These are phyloP conservation scores for Psidium guajava DNA, from an alignment of 345 rosid species.

Conservation along the genomic window DNA sequence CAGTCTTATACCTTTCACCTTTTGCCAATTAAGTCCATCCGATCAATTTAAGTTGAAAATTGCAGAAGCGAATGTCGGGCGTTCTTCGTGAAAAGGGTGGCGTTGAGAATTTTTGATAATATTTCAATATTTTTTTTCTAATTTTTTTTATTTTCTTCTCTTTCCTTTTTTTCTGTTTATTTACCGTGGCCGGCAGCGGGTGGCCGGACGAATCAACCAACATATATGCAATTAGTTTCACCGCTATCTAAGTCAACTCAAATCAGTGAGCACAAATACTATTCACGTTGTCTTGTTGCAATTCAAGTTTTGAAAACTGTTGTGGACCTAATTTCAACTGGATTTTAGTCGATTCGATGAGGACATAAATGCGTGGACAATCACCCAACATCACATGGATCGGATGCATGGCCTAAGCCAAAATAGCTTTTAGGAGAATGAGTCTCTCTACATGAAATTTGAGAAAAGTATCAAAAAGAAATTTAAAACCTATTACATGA, in stretches of 20 bases:
- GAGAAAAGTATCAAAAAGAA: too few relatives aligned
- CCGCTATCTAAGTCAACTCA: not conserved
- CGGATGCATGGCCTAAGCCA: not conserved
- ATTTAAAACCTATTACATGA: too few relatives aligned
- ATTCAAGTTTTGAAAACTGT: not conserved
- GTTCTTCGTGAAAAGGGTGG: too few relatives aligned
- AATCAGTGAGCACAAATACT: not conserved
- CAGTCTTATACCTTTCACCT: too few relatives aligned
- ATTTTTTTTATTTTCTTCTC: too few relatives aligned
- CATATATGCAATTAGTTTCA: not conserved
- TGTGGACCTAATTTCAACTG: not conserved
- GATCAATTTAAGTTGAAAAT: too few relatives aligned
- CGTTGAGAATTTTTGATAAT: too few relatives aligned
- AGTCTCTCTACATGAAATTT: not conserved
- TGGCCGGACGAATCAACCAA: not conserved
- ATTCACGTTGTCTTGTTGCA: not conserved
- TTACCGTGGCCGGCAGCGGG: too few relatives aligned
- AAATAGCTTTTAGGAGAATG: not conserved
- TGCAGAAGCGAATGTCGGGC: rapidly evolving
- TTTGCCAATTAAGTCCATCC: too few relatives aligned
- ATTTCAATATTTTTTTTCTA: too few relatives aligned
- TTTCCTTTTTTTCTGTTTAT: too few relatives aligned
- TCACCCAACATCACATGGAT: not conserved
- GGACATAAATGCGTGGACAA: not conserved
- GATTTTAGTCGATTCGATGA: not conserved